phyloP scores from a whole-genome alignment of 164 flowering plant genomes.

The Euptelea pleiosperma region DNA sequence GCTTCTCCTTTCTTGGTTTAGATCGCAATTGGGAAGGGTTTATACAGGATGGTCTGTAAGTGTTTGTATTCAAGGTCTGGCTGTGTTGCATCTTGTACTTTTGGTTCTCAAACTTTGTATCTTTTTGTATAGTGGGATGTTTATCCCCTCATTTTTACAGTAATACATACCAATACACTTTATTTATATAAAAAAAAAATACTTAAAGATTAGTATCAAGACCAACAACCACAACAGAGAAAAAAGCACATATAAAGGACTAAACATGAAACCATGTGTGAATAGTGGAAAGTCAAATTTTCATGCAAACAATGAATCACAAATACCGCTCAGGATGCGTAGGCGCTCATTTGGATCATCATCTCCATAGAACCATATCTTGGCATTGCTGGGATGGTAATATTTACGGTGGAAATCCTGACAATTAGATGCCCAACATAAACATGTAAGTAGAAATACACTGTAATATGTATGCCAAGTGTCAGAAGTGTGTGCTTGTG shows the following conservation, averaged over 20 bases:
- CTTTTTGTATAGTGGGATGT: too few relatives aligned
- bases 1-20: too few relatives aligned
- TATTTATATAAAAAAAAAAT: too few relatives aligned
- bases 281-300: background rate
- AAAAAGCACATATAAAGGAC: background rate
- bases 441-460: background rate
- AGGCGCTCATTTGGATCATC: conserved; percentile 88
- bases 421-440: conserved; percentile 11
- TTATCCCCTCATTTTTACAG: too few relatives aligned
- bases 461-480: background rate
- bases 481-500: background rate
- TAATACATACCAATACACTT: too few relatives aligned
- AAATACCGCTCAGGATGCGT: conserved; percentile 81
- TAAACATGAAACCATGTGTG: background rate
- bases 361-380: conserved; percentile 99
- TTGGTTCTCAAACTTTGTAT: too few relatives aligned
- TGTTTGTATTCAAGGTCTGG: too few relatives aligned
- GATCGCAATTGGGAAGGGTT: too few relatives aligned
- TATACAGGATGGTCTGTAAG: too few relatives aligned
- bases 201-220: too few relatives aligned
- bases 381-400: conserved; percentile 97
- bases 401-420: conserved; percentile 91
- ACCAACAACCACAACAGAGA: background rate
- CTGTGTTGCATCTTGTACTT: too few relatives aligned
- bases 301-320: background rate